phyloP scores from a whole-genome alignment of 2,329 filamentous ascomycete genomes.

The Curvularia verruculosa region DNA sequence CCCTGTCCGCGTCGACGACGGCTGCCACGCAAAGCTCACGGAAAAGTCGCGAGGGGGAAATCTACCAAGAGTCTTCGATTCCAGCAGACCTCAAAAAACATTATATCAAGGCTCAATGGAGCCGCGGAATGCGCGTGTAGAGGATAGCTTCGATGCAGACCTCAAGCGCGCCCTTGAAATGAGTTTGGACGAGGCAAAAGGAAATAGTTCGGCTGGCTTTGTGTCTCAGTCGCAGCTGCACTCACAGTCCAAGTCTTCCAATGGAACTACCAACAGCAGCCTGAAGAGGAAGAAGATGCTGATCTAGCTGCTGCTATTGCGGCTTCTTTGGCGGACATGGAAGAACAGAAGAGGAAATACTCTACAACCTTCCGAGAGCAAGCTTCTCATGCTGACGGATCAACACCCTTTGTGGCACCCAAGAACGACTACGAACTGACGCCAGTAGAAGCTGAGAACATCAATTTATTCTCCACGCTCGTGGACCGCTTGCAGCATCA shows the following conservation, averaged over 20 bases:
- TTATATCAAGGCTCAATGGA: conserved; percentile 76
- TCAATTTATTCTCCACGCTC: conserved; percentile 91
- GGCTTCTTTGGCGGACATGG: conserved; percentile 93
- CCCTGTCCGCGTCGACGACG: conserved; percentile 92
- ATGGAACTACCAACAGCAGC: conserved; percentile 43
- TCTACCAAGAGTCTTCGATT: conserved; percentile 54
- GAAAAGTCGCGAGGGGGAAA: conserved; percentile 65
- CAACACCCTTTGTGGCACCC: conserved; percentile 61
- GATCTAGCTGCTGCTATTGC: conserved; percentile 95
- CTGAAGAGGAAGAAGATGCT: conserved; percentile 83
- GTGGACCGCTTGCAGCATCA: conserved; percentile 95
- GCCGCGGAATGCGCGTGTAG: conserved; percentile 83
- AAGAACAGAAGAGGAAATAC: conserved; percentile 94
- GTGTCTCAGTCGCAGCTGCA: conserved; percentile 66
- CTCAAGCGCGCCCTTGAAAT: conserved; percentile 92
- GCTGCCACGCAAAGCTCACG: conserved; percentile 87
- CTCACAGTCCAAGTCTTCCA: conserved; percentile 46
- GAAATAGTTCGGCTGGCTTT: conserved; percentile 72
- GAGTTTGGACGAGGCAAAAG: conserved; percentile 92
- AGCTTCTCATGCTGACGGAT: conserved; percentile 61
- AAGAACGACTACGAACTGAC: conserved; percentile 96
- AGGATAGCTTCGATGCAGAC: conserved; percentile 93
- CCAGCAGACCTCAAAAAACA: conserved; percentile 64
- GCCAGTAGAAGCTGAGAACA: conserved; percentile 93
- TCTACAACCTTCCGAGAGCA: conserved; percentile 83